Evolutionary conservation across 148 eudicot genomes (phyloP).

Genomic region (Rhododendron ovatum): DNA sequence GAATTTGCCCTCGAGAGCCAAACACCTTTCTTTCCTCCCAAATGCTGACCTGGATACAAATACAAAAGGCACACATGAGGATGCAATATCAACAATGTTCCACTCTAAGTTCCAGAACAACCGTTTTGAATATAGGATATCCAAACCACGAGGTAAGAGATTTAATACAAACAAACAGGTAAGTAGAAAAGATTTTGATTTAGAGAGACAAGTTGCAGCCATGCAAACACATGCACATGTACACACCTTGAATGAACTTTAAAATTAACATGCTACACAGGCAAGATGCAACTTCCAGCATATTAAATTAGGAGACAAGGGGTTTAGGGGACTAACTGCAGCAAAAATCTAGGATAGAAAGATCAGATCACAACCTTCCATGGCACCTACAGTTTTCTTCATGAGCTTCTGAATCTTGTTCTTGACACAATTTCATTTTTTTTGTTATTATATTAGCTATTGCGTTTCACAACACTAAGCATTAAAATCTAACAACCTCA

Average conservation of each 20-base stretch:
- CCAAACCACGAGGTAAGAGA: background rate
- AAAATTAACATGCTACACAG: background rate
- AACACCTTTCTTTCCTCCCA: constrained; percentile 97
- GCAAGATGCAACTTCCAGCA: background rate
- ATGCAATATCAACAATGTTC: background rate
- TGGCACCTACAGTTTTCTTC: background rate
- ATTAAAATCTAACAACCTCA: background rate
- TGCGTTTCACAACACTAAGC: background rate
- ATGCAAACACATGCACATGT: background rate
- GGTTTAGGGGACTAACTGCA: background rate
- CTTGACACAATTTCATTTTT: background rate
- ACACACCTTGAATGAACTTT: background rate
- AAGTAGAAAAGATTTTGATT: background rate
- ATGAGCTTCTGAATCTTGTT: background rate
- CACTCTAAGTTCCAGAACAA: background rate
- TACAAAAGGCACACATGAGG: background rate
- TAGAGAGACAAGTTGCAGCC: background rate
- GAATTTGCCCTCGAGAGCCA: constrained; percentile 85
- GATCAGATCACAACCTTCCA: background rate
- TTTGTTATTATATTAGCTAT: background rate
- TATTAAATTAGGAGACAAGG: background rate
- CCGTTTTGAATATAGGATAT: background rate
- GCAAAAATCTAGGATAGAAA: background rate
- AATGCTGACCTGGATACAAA: constrained; percentile 46
- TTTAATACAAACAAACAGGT: background rate